Conservation (phyloP, 257 asterid species). For the Nicotiana tomentosiformis region DNA sequence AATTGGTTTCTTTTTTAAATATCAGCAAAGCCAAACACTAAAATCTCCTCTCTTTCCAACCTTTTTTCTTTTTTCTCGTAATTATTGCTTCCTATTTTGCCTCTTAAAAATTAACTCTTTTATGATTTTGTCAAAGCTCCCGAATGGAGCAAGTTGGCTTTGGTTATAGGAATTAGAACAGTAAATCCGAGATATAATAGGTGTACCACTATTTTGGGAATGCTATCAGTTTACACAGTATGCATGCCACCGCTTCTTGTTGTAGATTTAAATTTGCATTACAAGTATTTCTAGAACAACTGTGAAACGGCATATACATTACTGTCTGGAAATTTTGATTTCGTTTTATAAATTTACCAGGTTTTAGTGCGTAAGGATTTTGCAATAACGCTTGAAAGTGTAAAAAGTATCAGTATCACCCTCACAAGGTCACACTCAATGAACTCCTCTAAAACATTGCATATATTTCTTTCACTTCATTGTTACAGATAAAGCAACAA, state of each 20-base stretch:
- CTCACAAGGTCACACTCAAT: not conserved
- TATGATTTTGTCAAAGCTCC: not conserved
- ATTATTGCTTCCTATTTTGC: not conserved
- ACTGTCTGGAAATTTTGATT: not conserved
- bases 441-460: not conserved
- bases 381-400: not conserved
- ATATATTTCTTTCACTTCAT: not conserved
- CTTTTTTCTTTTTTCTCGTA: not conserved
- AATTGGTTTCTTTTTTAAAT: conserved; percentile 15
- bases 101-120: not conserved
- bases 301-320: not conserved
- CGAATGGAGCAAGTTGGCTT: not conserved
- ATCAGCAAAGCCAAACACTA: conserved; percentile 12
- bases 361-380: not conserved
- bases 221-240: not conserved
- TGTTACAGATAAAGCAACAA: not conserved
- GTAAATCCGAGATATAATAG: too few relatives aligned
- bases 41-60: not conserved
- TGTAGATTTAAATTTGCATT: not conserved
- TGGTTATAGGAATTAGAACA: too few relatives aligned
- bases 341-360: not conserved
- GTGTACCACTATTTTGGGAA: not conserved
- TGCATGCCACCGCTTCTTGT: not conserved
- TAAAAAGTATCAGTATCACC: not conserved
- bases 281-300: not conserved